A percentile compares a stretch with the other conserved stretches of the same genome.
Evolutionary conservation across 2,329 filamentous ascomycete species (phyloP).

Genomic region (Hymenoscyphus fructigenus): DNA sequence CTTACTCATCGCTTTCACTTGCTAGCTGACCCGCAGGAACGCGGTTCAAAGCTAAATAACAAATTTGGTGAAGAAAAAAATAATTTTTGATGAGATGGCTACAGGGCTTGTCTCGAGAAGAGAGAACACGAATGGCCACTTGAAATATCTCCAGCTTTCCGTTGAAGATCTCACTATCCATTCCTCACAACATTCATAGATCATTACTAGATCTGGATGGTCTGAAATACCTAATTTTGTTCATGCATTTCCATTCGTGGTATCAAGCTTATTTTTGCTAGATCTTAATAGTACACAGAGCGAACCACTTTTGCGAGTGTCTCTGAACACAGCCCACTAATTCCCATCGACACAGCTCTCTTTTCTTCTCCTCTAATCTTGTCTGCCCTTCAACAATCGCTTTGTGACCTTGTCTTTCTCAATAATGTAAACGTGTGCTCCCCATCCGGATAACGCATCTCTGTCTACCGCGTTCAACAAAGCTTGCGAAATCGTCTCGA

Average conservation of each 20-base stretch:
- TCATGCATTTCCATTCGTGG: conserved; percentile 24
- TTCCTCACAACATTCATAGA: background rate
- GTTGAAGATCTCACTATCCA: background rate
- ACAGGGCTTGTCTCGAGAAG: no score
- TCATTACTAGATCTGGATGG: background rate
- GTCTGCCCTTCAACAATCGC: conserved; percentile 94
- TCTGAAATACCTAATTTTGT: background rate
- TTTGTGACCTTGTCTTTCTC: conserved; percentile 99
- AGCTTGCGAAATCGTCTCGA: conserved; percentile 97
- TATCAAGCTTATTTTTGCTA: conserved; percentile 21
- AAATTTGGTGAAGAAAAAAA: no score
- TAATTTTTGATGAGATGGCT: no score
- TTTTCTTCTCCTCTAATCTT: conserved; percentile 63
- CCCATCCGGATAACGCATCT: conserved; percentile 96
- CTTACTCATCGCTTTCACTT: no score
- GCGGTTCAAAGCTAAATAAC: no score
- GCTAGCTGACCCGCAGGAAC: no score
- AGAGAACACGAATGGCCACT: no score
- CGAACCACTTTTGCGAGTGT: conserved; percentile 9
- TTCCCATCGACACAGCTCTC: background rate
- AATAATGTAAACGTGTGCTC: conserved; percentile 98
- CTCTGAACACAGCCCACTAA: conserved; percentile 12
- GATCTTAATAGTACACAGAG: conserved; percentile 33
- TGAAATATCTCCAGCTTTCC: background rate
- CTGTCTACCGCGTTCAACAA: conserved; percentile 94